Conservation (phyloP, 495 filamentous ascomycete genomes). For the Neurospora cerealis region DNA sequence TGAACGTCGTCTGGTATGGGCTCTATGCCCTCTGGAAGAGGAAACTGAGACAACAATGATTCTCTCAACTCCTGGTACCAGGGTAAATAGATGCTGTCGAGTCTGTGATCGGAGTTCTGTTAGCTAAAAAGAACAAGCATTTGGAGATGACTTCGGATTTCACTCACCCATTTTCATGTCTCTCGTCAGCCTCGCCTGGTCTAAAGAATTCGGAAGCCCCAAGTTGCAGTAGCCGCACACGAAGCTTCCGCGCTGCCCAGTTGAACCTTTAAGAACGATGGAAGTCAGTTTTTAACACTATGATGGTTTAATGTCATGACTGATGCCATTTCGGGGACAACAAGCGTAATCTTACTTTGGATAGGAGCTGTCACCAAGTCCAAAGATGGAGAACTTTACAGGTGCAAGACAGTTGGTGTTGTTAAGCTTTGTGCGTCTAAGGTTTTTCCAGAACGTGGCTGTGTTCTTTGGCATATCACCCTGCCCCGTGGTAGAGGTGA, state of each 20-base stretch:
- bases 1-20: constrained; percentile 69
- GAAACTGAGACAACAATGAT: constrained; percentile 54
- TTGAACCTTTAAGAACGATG: constrained; percentile 56
- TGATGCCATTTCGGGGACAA: not conserved
- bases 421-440: constrained; percentile 69
- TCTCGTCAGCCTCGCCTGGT: constrained; percentile 81
- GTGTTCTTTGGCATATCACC: constrained; percentile 82
- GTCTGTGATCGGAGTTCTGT: constrained; percentile 11
- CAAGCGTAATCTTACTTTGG: constrained; percentile 47
- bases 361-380: constrained; percentile 91
- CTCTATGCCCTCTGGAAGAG: constrained; percentile 51
- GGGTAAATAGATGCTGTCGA: constrained; percentile 72
- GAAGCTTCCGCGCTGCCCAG: constrained; percentile 80
- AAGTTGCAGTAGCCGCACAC: constrained; percentile 75
- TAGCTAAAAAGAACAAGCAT: not conserved
- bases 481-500: constrained; percentile 87
- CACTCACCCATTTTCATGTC: constrained; percentile 80
- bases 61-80: constrained; percentile 62
- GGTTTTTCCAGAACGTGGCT: constrained; percentile 70
- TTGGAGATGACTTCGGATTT: not conserved
- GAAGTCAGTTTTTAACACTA: not conserved
- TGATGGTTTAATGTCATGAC: not conserved
- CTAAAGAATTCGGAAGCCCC: constrained; percentile 70
- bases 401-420: constrained; percentile 54
- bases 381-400: constrained; percentile 74